Base-by-base conservation (phyloP, 2,329 filamentous ascomycete species). In the Trichoderma atroviride region DNA sequence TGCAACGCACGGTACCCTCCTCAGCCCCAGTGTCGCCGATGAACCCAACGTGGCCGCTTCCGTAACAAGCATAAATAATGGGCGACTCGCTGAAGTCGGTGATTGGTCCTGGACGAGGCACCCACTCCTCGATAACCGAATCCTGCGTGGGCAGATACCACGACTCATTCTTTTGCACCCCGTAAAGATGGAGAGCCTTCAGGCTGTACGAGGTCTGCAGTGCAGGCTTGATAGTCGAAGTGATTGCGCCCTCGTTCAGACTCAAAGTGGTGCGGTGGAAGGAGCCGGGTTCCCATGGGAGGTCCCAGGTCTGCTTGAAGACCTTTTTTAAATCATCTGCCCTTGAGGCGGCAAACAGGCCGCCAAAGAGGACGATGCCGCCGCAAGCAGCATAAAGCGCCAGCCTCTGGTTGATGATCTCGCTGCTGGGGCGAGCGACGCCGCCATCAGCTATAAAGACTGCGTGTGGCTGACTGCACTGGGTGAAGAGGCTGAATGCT, bases 1-100 rank as follows among this genome's bases (percentile, higher is more conserved):
- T 61, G 22, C 73, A 74, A 10, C 59, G 58, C 55, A 73, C 64
- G n/a, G 74, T 75, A 9, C 71, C 74, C 13, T 71, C 61, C 68
- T 77, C 76, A 2, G 69, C 70, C 59, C 74, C 75, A 16, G 76
- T 72, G 58, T 79, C 77, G 47, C 76, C 78, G 40, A 78, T 66
- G 67, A 75, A 78, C n/a, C 76, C 75, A 27, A 78, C 69, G 40
- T 69, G 75, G 52, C 77, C 77, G 31, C 73, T 56, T n/a, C 75
- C 77, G 63, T 76, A 74, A 22, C 70, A 68, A 5, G 74, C 72
- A 37, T 78, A 71, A 55, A 71, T 71, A 19, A 76, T 71, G n/a
- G 76, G 69, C 4, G 73, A 70, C 64, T 76, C 72, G 22, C 31
- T 29, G 22, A 57, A 65, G 6, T 59, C 52, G n/a, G 43, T 22